A percentile compares a stretch with the other conserved stretches of the same genome.
These are phyloP conservation scores for Lachnellula hyalina DNA, from an alignment of 2,329 filamentous ascomycete species.

Conservation along the genomic window DNA sequence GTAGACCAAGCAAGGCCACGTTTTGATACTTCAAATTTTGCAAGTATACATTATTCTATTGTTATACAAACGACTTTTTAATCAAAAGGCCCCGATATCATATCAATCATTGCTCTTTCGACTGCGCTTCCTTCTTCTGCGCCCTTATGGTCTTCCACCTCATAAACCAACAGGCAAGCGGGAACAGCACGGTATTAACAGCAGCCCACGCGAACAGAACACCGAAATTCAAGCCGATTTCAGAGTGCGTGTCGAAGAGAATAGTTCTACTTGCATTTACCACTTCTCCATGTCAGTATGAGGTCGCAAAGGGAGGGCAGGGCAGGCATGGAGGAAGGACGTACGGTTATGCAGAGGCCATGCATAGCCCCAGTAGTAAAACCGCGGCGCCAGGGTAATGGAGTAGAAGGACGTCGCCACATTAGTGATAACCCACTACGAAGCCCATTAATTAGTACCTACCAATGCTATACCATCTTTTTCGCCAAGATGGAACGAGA, in stretches of 20 bases:
- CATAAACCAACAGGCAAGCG: slow-evolving; percentile 41
- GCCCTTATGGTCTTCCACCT: slow-evolving; percentile 35
- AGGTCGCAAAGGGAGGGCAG: neutral
- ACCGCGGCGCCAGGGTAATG: slow-evolving; percentile 50
- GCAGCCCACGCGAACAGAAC: slow-evolving; percentile 54
- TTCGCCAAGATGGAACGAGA: neutral
- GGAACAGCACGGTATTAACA: slow-evolving; percentile 49
- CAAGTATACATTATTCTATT: no score
- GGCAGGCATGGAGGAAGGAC: slow-evolving; percentile 12
- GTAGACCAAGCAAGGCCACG: no score
- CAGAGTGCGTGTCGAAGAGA: slow-evolving; percentile 53
- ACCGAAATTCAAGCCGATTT: slow-evolving; percentile 56
- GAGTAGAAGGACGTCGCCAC: slow-evolving; percentile 56
- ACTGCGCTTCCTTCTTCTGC: slow-evolving; percentile 8
- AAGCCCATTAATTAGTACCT: no score
- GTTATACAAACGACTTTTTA: no score
- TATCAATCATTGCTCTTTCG: neutral
- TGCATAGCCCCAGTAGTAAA: slow-evolving; percentile 58
- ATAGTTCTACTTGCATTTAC: slow-evolving; percentile 56
- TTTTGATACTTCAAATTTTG: no score
- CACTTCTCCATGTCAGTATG: slow-evolving; percentile 28
- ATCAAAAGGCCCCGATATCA: no score
- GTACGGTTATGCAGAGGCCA: slow-evolving; percentile 57
- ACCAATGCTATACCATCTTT: no score
- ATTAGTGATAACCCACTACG: slow-evolving; percentile 57